Evolutionary conservation across 2,329 filamentous ascomycete genomes (phyloP).

Genomic region (Fusarium staphyleae): DNA sequence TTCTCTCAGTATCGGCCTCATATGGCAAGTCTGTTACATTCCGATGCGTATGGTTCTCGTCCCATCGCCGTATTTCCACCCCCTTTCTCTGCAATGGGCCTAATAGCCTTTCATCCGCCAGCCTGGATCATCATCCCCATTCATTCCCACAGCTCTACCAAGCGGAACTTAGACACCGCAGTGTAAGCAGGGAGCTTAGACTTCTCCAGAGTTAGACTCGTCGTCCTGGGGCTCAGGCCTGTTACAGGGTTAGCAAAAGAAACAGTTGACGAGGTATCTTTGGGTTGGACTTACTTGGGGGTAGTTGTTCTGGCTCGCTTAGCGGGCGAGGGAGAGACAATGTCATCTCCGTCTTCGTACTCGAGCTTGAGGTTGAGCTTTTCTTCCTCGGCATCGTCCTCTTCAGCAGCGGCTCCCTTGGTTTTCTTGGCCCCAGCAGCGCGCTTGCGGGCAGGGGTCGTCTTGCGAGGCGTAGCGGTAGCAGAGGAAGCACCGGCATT

Average conservation of each 20-base stretch:
- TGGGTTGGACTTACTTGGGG: conserved; percentile 29
- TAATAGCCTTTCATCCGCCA: conserved; percentile 2
- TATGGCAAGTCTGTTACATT: conserved; percentile 18
- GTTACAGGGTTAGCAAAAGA: conserved; percentile 5
- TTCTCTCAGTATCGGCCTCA: conserved; percentile 26
- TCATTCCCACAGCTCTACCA: not conserved
- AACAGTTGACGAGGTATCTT: fast-evolving
- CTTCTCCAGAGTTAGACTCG: not conserved
- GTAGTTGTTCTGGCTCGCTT: conserved; percentile 38
- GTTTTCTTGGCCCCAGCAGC: conserved; percentile 39
- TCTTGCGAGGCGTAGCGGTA: conserved; percentile 39
- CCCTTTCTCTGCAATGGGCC: conserved; percentile 18
- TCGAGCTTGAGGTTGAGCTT: conserved; percentile 42
- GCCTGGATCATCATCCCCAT: not conserved
- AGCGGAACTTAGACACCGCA: not conserved
- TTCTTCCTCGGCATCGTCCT: conserved; percentile 37
- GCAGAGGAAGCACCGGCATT: conserved; percentile 17
- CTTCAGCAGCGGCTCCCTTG: conserved; percentile 19
- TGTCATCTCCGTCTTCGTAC: conserved; percentile 13
- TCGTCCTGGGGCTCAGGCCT: conserved; percentile 23
- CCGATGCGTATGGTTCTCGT: conserved; percentile 13
- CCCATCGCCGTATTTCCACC: conserved; percentile 16
- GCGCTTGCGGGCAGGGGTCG: conserved; percentile 42
- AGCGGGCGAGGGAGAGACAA: conserved; percentile 10
- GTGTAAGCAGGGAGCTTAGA: conserved; percentile 2